Conservation (phyloP, 352 stramenopile genomes). For the Phytophthora uliginosa region DNA sequence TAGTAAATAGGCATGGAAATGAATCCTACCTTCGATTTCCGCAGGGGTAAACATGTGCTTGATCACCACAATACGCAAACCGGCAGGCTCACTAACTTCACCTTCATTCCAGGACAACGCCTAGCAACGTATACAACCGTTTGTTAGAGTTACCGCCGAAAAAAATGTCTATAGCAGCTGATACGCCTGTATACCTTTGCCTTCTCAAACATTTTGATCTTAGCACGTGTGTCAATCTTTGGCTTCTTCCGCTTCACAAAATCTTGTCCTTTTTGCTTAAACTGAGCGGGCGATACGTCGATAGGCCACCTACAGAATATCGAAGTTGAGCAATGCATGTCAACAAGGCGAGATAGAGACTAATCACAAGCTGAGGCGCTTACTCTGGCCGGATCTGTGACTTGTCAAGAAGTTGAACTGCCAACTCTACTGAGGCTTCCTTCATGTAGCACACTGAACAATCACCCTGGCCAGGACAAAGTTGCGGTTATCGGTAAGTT, state of each 20-base stretch:
- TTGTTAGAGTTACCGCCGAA: background rate
- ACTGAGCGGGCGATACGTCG: slow-evolving; percentile 83
- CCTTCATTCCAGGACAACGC: slow-evolving; percentile 97
- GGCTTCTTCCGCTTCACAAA: slow-evolving; percentile 85
- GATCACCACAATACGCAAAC: slow-evolving; percentile 97
- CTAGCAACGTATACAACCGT: slow-evolving; percentile 22
- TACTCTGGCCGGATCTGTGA: slow-evolving; percentile 86
- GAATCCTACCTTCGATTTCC: slow-evolving; percentile 75
- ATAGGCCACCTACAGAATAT: slow-evolving; percentile 64
- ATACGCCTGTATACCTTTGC: slow-evolving; percentile 62
- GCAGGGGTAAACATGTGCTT: slow-evolving; percentile 96
- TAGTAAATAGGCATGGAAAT: background rate
- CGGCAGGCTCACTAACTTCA: slow-evolving; percentile 92
- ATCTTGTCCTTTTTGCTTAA: slow-evolving; percentile 90
- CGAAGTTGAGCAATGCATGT: slow-evolving; percentile 13
- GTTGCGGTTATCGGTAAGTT: background rate
- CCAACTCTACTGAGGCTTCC: slow-evolving; percentile 95
- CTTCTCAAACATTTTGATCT: slow-evolving; percentile 91
- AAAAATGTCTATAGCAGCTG: slow-evolving; percentile 10
- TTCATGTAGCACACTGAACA: slow-evolving; percentile 97
- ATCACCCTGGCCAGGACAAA: slow-evolving; percentile 80
- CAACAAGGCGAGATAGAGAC: slow-evolving; percentile 29
- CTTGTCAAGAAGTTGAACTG: slow-evolving; percentile 95
- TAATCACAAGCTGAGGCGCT: slow-evolving; percentile 28
- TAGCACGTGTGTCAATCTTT: slow-evolving; percentile 85